Percentiles rank a stretch among this genome's conserved stretches.
Evolutionary conservation across 2,329 filamentous ascomycete genomes (phyloP).

Genomic region (Pyrenophora seminiperda): DNA sequence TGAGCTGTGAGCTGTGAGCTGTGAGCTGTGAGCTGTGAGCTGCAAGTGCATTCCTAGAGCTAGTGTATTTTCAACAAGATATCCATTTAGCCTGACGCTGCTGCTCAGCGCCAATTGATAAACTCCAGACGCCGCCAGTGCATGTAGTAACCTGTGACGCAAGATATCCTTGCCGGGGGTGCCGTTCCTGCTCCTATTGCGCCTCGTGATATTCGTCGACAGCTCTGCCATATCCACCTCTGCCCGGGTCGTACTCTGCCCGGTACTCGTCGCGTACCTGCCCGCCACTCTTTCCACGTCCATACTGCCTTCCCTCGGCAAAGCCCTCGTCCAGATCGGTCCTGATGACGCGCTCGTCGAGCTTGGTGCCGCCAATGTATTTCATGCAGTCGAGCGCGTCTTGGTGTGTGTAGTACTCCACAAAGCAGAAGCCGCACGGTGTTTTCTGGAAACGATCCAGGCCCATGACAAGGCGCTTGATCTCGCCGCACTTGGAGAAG

Average conservation of each 20-base stretch:
- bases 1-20: slow-evolving; percentile 5
- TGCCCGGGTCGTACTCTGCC: slow-evolving; percentile 93
- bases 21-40: no score
- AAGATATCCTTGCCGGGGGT: no score
- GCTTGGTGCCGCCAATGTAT: slow-evolving; percentile 96
- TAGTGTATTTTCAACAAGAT: slow-evolving; percentile 5
- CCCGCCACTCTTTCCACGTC: slow-evolving; percentile 90
- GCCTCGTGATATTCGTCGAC: slow-evolving; percentile 42
- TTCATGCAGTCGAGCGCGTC: slow-evolving; percentile 98
- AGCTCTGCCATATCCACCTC: slow-evolving; percentile 85
- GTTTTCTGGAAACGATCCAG: slow-evolving; percentile 97
- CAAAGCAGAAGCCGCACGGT: slow-evolving; percentile 98
- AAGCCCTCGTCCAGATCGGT: slow-evolving; percentile 97
- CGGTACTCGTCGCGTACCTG: slow-evolving; percentile 98
- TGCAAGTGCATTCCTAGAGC: slow-evolving; percentile 4
- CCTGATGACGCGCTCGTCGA: slow-evolving; percentile 94
- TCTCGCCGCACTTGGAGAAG: slow-evolving; percentile 92
- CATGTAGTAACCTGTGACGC: no score
- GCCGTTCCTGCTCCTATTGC: slow-evolving; percentile 5
- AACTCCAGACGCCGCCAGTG: slow-evolving; percentile 29
- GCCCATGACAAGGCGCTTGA: slow-evolving; percentile 97
- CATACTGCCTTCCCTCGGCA: slow-evolving; percentile 93
- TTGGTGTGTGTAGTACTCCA: slow-evolving; percentile 98
- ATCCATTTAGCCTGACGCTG: slow-evolving; percentile 1
- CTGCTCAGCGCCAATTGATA: slow-evolving; percentile 1